Conservation (phyloP, 352 stramenopile genomes). For the Halophytophthora batemanensis region DNA sequence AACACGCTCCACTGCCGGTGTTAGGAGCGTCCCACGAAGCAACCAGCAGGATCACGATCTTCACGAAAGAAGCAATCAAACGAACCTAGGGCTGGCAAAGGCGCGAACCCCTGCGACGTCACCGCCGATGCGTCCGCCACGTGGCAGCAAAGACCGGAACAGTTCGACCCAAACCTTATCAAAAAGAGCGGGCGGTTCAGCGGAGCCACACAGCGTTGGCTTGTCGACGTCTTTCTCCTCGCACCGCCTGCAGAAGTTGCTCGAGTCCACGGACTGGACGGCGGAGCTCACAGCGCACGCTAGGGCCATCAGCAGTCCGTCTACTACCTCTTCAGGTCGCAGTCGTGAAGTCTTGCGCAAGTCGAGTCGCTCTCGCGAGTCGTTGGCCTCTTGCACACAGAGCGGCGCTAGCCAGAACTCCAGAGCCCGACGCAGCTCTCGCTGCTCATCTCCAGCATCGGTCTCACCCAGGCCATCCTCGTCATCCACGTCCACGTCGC, state of each 20-base stretch:
- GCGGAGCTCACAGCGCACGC: conserved; percentile 20
- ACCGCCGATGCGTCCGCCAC: conserved; percentile 12
- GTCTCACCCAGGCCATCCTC: conserved; percentile 6
- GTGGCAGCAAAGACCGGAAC: conserved; percentile 1
- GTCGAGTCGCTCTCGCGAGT: not conserved
- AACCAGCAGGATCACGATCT: conserved; percentile 8
- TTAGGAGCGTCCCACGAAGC: not conserved
- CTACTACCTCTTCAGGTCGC: not conserved
- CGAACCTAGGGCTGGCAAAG: not conserved
- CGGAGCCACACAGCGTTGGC: conserved; percentile 1
- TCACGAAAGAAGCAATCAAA: not conserved
- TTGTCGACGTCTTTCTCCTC: conserved; percentile 37
- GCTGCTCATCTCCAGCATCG: conserved; percentile 2
- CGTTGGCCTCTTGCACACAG: not conserved
- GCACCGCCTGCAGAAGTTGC: conserved; percentile 44
- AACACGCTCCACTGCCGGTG: not conserved
- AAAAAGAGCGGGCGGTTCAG: not conserved
- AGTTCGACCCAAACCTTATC: conserved; percentile 1
- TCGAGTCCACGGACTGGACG: conserved; percentile 74
- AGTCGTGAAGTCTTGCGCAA: conserved; percentile 1
- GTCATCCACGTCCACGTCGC: conserved; percentile 21
- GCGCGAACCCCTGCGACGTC: conserved; percentile 9
- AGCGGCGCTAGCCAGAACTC: not conserved
- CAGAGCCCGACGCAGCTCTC: not conserved
- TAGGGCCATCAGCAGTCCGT: conserved; percentile 1